phyloP scores from a whole-genome alignment of 257 asterid genomes.

The Rehmannia glutinosa region DNA sequence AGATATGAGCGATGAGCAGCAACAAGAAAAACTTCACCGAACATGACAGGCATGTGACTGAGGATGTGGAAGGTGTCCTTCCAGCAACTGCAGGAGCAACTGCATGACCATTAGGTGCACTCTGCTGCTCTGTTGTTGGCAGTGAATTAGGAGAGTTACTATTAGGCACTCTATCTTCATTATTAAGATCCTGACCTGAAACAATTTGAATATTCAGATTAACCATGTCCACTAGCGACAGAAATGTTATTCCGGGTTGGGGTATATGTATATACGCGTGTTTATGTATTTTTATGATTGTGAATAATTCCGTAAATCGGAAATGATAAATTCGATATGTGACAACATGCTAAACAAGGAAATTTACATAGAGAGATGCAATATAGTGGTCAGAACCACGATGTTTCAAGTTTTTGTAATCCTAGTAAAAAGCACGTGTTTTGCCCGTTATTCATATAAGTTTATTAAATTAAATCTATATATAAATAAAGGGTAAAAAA shows the following conservation, averaged over 20 bases:
- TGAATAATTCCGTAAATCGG: background rate
- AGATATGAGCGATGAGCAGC: constrained; percentile 32
- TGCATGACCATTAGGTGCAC: constrained; percentile 48
- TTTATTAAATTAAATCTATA: background rate
- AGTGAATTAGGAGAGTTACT: constrained; percentile 54
- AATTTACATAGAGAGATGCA: background rate
- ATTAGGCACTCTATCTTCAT: constrained; percentile 39
- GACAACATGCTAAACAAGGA: background rate
- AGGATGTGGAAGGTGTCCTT: constrained; percentile 54
- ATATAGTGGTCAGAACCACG: background rate
- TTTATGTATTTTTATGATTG: too few relatives aligned
- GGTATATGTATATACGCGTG: too few relatives aligned
- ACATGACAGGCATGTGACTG: constrained; percentile 28
- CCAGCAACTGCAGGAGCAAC: constrained; percentile 72
- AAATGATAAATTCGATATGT: background rate
- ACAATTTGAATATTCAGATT: constrained; percentile 8
- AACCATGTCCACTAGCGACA: background rate
- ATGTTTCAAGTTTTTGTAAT: background rate
- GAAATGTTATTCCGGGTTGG: background rate
- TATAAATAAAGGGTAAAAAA: too few relatives aligned
- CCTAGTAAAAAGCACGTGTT: background rate
- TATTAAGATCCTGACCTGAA: constrained; percentile 56
- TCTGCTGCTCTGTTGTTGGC: constrained; percentile 71
- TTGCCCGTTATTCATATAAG: background rate
- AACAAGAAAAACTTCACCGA: constrained; percentile 31